Conservation (phyloP, 106 monocot genomes). For the Chionographis japonica region DNA sequence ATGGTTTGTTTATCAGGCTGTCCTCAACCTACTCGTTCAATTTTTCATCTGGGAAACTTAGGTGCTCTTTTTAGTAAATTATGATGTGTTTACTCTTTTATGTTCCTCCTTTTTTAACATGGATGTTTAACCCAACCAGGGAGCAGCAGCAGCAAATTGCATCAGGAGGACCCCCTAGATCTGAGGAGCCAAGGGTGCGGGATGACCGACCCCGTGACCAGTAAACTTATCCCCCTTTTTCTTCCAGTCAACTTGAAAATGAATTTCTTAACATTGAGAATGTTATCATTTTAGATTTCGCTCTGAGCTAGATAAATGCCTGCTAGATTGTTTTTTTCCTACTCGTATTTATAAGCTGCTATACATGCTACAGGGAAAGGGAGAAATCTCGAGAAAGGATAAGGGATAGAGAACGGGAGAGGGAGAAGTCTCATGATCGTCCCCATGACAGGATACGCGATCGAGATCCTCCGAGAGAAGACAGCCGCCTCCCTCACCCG, state of each 20-base stretch:
- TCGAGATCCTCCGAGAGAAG: slow-evolving; percentile 33
- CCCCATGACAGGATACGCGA: slow-evolving; percentile 42
- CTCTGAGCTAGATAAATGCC: no score
- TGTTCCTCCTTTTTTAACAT: neutral
- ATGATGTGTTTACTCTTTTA: neutral
- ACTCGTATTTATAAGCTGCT: neutral
- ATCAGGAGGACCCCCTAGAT: slow-evolving; percentile 42
- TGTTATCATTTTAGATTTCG: no score
- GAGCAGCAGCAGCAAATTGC: slow-evolving; percentile 62
- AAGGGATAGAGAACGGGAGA: slow-evolving; percentile 43
- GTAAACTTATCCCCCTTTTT: slow-evolving; percentile 9
- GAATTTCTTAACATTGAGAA: neutral
- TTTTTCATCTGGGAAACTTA: no score
- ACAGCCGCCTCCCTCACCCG: slow-evolving; percentile 30
- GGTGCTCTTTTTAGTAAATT: slow-evolving; percentile 1
- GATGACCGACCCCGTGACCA: slow-evolving; percentile 61
- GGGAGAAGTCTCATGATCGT: slow-evolving; percentile 40
- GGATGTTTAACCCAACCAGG: slow-evolving; percentile 27
- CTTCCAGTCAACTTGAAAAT: neutral
- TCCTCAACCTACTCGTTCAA: no score
- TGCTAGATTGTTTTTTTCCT: neutral
- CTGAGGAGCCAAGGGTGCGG: slow-evolving; percentile 75
- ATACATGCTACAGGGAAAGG: slow-evolving; percentile 29
- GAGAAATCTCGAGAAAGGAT: slow-evolving; percentile 70
- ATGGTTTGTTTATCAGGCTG: no score